Base-by-base conservation (phyloP, 306 rosid species). In the Rosa chinensis region DNA sequence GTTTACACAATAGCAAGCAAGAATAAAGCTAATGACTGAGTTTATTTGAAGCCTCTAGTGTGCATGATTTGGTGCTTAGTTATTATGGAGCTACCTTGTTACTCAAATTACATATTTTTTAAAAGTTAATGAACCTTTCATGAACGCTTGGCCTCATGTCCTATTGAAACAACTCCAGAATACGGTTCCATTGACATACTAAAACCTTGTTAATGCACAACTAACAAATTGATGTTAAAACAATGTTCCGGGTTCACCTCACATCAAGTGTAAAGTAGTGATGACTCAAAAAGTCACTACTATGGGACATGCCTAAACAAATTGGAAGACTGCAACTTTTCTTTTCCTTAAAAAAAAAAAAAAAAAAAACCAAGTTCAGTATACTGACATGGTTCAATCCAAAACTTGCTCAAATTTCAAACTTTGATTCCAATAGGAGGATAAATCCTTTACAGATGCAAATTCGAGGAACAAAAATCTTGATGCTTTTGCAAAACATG, bases 1-100 rank as follows among this genome's bases (percentile, higher is more conserved):
- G 20, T 32, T 32, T 58, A 50, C 6, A 55, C 69, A 52, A 32
- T 64, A 72, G 80, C 74, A 77, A 52, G 72, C 39, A 14, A 64
- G 72, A 84, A 80, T 32, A 71, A 49, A 25, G 39, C 39, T 0
- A 62, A 56, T 3, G 28, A 7, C 49, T 48, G n/a, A 16, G 7
- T 70, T 71, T 52, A 12, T 18, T 59, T 59, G 6, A 16, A 58
- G 53, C 63, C 53, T 43, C 63, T 23, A 23, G 32, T 11, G 40
- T 25, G 18, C 44, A n/a, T 11, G 58, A 69, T 23, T 7, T 35
- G 37, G 37, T 68, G 63, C 75, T 66, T 21, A 66, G 13, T 53
- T 40, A 18, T 23, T 6, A 23, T 21, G 17, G 56, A 64, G 45
- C 64, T 14, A 62, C 14, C 20, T 23, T 40, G 53, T 66, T 66